Evolutionary conservation across 2,329 filamentous ascomycete species (phyloP), one percentile per base, ranked within the genome.

Genomic region (Talaromyces sp.): DNA sequence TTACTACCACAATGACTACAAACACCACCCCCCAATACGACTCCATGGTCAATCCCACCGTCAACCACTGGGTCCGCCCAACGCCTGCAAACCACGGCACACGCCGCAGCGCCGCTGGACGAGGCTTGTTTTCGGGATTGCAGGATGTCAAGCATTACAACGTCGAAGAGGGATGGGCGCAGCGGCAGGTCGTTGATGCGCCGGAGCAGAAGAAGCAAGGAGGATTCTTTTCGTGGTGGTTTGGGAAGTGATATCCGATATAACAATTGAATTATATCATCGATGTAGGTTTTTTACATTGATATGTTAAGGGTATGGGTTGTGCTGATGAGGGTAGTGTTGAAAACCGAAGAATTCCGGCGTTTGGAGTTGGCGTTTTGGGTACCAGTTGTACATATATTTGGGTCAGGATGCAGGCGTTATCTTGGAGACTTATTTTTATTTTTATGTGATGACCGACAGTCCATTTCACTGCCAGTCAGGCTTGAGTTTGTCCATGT

Each of bases 131-230:
- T 59, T 73, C 74, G 36, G 74, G 74, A 4, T 67, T 76, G 2
- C 74, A 76, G 59, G 74, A 76, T 39, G 66, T 67, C 13, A 76
- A 76, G 62, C 68, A 70, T 62, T 76, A 76, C 58, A 75, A 75
- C 11, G 74, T 76, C 22, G 73, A 76, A 2, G 59, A 63, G 2
- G 74, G 74, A 39, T 76, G 72, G 72, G 74, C 74, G 6, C 67
- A 69, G 25, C 69, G 74, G 53, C 55, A 57, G 47, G 58, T 60
- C 30, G 64, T 64, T 62, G 72, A 72, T 30, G 49, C 27, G 28
- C 28, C 42, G 52, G 36, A 28, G 15, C 22, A 11, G 60, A 30
- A 60, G 44, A 30, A 17, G 1, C 10, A 55, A 17, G 54, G 22
- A 55, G 33, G 28, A 1, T 60, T 54, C 10, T 57, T 27, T 28